Evolutionary conservation across 352 stramenopile species (phyloP).

Genomic region (Saprolegnia diclina): DNA sequence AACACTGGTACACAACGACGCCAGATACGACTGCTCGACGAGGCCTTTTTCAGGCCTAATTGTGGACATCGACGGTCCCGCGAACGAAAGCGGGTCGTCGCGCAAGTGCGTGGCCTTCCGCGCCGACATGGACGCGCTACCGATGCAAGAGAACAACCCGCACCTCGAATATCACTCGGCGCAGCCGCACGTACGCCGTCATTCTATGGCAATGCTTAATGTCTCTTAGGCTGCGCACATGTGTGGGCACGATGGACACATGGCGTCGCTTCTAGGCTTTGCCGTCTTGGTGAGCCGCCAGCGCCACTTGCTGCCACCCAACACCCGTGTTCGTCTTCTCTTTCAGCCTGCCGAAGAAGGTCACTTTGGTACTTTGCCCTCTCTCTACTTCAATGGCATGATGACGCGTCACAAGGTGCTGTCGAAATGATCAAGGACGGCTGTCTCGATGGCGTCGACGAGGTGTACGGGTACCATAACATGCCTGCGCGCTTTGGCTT

Average conservation of each 20-base stretch:
- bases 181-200: conserved; percentile 26
- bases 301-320: conserved; percentile 58
- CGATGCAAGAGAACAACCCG: conserved; percentile 83
- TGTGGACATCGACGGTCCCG: conserved; percentile 54
- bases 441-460: conserved; percentile 70
- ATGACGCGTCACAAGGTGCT: conserved; percentile 46
- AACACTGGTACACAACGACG: conserved; percentile 45
- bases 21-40: background rate
- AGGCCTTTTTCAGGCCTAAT: conserved; percentile 51
- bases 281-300: conserved; percentile 65
- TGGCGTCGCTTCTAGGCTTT: conserved; percentile 90
- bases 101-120: conserved; percentile 81
- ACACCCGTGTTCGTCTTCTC: conserved; percentile 86
- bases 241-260: conserved; percentile 95
- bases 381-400: background rate
- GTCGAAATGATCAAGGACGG: conserved; percentile 92
- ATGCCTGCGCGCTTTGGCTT: conserved; percentile 81
- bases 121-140: conserved; percentile 95
- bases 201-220: background rate
- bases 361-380: conserved; percentile 24
- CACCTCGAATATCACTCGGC: conserved; percentile 74
- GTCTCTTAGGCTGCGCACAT: conserved; percentile 70
- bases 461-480: conserved; percentile 92
- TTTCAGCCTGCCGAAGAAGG: conserved; percentile 95
- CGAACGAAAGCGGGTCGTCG: conserved; percentile 31